Conservation (phyloP, 306 rosid species). For the Luffa aegyptiaca region DNA sequence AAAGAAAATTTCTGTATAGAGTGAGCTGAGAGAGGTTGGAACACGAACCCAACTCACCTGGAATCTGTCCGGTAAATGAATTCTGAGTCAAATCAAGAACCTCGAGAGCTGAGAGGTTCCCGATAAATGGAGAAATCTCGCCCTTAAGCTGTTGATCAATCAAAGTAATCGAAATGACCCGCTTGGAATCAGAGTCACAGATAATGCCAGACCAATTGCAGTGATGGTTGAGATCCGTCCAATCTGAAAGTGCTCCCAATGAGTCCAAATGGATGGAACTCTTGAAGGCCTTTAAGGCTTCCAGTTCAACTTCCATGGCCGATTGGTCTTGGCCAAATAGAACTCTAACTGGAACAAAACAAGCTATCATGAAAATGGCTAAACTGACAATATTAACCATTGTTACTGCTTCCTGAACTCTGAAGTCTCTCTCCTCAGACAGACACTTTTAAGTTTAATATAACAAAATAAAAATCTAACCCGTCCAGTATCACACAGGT, state of each 20-base stretch:
- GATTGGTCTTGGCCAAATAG: not conserved
- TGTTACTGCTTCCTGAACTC: not conserved
- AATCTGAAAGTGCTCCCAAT: slow-evolving; percentile 37
- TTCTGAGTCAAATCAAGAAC: slow-evolving; percentile 61
- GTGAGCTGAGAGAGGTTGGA: slow-evolving; percentile 45
- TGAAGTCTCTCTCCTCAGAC: not conserved
- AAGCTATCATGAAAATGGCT: not conserved
- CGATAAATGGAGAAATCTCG: slow-evolving; percentile 58
- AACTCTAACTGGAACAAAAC: not conserved
- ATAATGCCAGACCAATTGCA: slow-evolving; percentile 76
- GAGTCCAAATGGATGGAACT: slow-evolving; percentile 43
- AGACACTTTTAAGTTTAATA: not conserved
- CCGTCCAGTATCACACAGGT: not conserved
- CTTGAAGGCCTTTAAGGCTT: slow-evolving; percentile 63
- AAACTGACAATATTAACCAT: not conserved
- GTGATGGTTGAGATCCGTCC: slow-evolving; percentile 37
- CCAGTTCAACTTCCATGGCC: slow-evolving; percentile 34
- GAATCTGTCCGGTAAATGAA: slow-evolving; percentile 57
- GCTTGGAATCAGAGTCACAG: slow-evolving; percentile 39
- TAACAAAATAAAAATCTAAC: not conserved
- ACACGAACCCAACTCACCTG: slow-evolving; percentile 46
- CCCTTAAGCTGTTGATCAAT: slow-evolving; percentile 47
- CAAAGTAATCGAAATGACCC: slow-evolving; percentile 46
- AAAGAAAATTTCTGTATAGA: slow-evolving; percentile 40
- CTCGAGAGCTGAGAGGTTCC: slow-evolving; percentile 69